phyloP scores from a whole-genome alignment of 176 grass and related monocot genomes.

The Musa itinerans region DNA sequence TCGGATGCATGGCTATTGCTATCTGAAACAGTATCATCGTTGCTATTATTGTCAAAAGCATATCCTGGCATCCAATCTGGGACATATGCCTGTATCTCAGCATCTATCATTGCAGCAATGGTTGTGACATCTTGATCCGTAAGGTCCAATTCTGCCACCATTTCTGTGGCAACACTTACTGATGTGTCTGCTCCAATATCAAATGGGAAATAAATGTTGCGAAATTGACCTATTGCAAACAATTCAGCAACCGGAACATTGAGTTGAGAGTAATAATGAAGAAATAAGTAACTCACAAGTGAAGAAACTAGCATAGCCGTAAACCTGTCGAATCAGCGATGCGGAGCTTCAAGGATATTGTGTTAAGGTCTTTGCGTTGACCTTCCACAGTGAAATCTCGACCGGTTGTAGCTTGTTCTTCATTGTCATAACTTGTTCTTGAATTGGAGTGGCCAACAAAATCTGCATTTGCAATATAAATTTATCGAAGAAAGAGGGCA shows the following conservation, averaged over 20 bases:
- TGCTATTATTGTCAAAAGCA: constrained; percentile 31
- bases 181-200: constrained; percentile 70
- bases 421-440: constrained; percentile 23
- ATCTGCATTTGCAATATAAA: constrained; percentile 32
- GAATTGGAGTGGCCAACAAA: constrained; percentile 20
- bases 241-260: not conserved
- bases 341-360: constrained; percentile 65
- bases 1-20: constrained; percentile 35
- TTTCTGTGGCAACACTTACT: constrained; percentile 67
- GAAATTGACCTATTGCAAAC: constrained; percentile 45
- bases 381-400: constrained; percentile 51
- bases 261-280: not conserved
- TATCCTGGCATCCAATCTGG: constrained; percentile 49
- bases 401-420: constrained; percentile 17
- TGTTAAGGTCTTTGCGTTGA: constrained; percentile 54
- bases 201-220: constrained; percentile 79
- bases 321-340: constrained; percentile 75
- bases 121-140: constrained; percentile 64
- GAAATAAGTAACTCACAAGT: not conserved
- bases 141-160: constrained; percentile 64
- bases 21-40: constrained; percentile 35
- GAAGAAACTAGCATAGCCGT: not conserved
- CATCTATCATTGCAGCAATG: constrained; percentile 66
- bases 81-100: constrained; percentile 46
- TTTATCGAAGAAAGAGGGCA: constrained; percentile 22